Conservation (phyloP, 192 early-diverging fungal genomes). For the Glomus cerebriforme region DNA sequence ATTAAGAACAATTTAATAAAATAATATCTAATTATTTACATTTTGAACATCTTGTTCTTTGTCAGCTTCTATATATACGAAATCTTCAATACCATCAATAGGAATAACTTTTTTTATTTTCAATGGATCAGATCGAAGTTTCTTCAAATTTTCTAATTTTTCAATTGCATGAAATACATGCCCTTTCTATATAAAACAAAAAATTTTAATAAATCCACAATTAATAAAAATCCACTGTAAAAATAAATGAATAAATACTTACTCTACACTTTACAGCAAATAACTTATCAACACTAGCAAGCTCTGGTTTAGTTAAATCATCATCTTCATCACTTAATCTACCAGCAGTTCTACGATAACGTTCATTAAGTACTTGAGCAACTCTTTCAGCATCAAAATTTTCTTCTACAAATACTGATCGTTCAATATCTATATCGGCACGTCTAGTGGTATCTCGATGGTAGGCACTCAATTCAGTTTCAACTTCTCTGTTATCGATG, state of each 20-base stretch:
- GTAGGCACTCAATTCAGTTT: neutral
- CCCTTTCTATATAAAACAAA: neutral
- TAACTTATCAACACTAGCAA: neutral
- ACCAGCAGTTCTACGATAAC: neutral
- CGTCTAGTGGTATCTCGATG: neutral
- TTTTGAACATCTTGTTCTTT: neutral
- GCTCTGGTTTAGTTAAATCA: neutral
- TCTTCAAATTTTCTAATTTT: neutral
- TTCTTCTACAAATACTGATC: neutral
- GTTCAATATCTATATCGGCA: neutral
- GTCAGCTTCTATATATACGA: neutral
- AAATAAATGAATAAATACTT: neutral
- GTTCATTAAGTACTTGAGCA: neutral
- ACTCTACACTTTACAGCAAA: neutral
- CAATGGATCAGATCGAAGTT: neutral
- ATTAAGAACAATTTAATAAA: neutral
- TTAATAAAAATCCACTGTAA: neutral
- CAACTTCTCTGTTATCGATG: neutral
- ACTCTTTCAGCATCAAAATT: neutral
- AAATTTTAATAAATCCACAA: too few relatives aligned
- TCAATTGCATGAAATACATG: neutral
- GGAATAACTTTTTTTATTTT: neutral
- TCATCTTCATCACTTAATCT: neutral
- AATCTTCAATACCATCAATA: neutral
- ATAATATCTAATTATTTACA: neutral